phyloP scores from a whole-genome alignment of 768 basidiomycete genomes.

The Hortiboletus campestris region DNA sequence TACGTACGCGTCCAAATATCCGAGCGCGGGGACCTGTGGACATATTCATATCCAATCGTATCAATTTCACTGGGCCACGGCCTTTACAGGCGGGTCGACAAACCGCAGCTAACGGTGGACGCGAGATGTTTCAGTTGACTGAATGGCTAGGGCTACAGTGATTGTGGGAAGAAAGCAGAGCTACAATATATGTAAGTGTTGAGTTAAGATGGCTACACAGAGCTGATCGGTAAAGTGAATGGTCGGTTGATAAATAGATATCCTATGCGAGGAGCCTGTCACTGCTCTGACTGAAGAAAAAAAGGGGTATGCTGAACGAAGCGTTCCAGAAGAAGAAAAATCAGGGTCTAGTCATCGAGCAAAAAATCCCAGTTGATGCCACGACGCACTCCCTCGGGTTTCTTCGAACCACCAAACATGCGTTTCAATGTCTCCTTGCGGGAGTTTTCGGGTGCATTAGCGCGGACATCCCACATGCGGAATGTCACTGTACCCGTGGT shows the following conservation, averaged over 20 bases:
- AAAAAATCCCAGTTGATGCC: constrained; percentile 78
- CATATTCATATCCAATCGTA: neutral
- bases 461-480: constrained; percentile 77
- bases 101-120: neutral
- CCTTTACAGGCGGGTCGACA: neutral
- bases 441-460: constrained; percentile 58
- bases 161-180: constrained; percentile 3
- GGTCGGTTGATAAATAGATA: constrained; percentile 19
- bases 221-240: constrained; percentile 11
- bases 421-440: constrained; percentile 64
- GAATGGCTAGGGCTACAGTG: constrained; percentile 26
- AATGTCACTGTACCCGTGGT: constrained; percentile 64
- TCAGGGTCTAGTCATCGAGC: constrained; percentile 54
- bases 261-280: constrained; percentile 9
- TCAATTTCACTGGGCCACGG: neutral
- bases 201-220: constrained; percentile 23
- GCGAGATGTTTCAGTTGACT: constrained; percentile 4
- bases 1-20: neutral
- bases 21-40: neutral
- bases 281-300: constrained; percentile 5
- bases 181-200: constrained; percentile 23
- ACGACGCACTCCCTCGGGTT: constrained; percentile 43
- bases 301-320: constrained; percentile 18
- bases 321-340: neutral
- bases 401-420: constrained; percentile 57